Evolutionary conservation across 2,329 filamentous ascomycete genomes (phyloP).

Genomic region (Penicillium griseofulvum): DNA sequence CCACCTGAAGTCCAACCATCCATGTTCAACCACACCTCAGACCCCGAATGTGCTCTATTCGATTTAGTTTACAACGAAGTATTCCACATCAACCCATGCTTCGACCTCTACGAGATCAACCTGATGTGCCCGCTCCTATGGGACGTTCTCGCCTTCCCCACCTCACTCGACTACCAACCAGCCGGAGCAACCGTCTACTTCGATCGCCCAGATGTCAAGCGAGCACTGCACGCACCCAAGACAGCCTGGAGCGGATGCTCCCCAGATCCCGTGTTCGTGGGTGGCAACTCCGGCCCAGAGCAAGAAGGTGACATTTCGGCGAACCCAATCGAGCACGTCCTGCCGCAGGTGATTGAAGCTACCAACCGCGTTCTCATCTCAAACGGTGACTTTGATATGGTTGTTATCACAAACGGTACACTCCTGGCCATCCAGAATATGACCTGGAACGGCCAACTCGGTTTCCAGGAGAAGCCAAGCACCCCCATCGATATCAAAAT

Average conservation of each 20-base stretch:
- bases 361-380: slow-evolving; percentile 72
- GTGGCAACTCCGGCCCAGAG: slow-evolving; percentile 39
- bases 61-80: slow-evolving; percentile 56
- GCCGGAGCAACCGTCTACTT: slow-evolving; percentile 65
- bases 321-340: slow-evolving; percentile 54
- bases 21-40: slow-evolving; percentile 45
- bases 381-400: slow-evolving; percentile 71
- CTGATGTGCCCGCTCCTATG: slow-evolving; percentile 69
- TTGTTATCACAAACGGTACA: slow-evolving; percentile 68
- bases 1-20: slow-evolving; percentile 55
- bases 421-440: slow-evolving; percentile 77
- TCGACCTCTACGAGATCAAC: slow-evolving; percentile 71
- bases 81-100: slow-evolving; percentile 68
- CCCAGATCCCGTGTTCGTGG: slow-evolving; percentile 44
- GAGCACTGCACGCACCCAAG: slow-evolving; percentile 62
- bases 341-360: slow-evolving; percentile 43
- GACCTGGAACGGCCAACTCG: slow-evolving; percentile 71
- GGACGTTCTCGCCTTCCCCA: slow-evolving; percentile 67
- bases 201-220: slow-evolving; percentile 67
- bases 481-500: slow-evolving; percentile 33
- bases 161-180: slow-evolving; percentile 55
- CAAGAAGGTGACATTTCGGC: slow-evolving; percentile 44
- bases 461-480: slow-evolving; percentile 68
- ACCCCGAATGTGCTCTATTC: slow-evolving; percentile 57
- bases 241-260: slow-evolving; percentile 37